Conservation (phyloP, 1,139 yeast species). For the Petasospora fabianii region DNA sequence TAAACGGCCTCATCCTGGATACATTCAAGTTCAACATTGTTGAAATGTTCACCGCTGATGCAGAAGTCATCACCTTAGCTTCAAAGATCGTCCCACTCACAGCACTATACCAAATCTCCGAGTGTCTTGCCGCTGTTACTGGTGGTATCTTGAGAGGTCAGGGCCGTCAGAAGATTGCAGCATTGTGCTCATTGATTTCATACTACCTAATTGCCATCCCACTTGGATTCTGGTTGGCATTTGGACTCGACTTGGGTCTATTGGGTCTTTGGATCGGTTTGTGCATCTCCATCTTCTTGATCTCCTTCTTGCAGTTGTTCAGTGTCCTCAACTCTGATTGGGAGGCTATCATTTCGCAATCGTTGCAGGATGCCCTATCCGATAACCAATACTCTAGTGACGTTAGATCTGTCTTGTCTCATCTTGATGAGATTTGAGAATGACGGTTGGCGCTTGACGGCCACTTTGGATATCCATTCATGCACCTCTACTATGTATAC, state of each 20-base stretch:
- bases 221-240: conserved; percentile 49
- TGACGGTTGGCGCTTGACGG: no score
- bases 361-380: conserved; percentile 21
- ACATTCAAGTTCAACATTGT: conserved; percentile 41
- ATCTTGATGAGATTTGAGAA: conserved; percentile 13
- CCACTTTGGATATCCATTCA: no score
- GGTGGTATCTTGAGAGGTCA: conserved; percentile 63
- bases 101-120: conserved; percentile 55
- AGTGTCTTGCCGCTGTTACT: conserved; percentile 46
- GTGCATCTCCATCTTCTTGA: conserved; percentile 46
- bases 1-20: conserved; percentile 38
- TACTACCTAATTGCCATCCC: conserved; percentile 60
- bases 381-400: conserved; percentile 14
- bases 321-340: conserved; percentile 45
- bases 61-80: conserved; percentile 46
- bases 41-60: conserved; percentile 47
- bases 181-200: conserved; percentile 48
- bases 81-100: conserved; percentile 50
- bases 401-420: conserved; percentile 14
- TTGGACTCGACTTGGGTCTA: conserved; percentile 40
- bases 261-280: conserved; percentile 63
- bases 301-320: conserved; percentile 36
- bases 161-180: conserved; percentile 63
- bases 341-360: conserved; percentile 40
- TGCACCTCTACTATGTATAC: no score